Evolutionary conservation across 257 asterid genomes (phyloP), one percentile per base, ranked within the genome.

Genomic region (Nicotiana tabacum): DNA sequence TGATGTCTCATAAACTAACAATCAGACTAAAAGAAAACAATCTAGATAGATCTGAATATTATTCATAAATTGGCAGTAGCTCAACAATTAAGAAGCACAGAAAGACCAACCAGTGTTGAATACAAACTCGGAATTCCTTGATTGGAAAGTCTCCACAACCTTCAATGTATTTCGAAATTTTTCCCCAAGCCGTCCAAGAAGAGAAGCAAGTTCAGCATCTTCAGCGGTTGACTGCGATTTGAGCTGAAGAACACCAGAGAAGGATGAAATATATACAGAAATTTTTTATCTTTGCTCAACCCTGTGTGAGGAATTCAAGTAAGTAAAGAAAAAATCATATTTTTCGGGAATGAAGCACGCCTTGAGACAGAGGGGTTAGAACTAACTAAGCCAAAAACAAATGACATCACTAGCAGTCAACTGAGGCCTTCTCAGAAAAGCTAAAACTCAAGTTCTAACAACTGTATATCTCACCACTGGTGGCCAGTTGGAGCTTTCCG

Each of bases 71-170:
- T 74, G 65, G 64, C 62, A 2, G 24, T 39, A 76, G 46, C 80
- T 76, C 30, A 51, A 51, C 65, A 27, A 48, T 74, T 74, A 1
- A 48, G 62, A 74, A 51, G 48, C 76, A 81, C 53, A 48, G 32
- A 56, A 83, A 68, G 17, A 84, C 76, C 27, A 77, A 96, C 98
- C 98, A 88, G 98, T 96, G 90, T 87, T 94, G 86, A 93, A 96
- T 56, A 94, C 83, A 85, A 88, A 88, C 78, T 96, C 99, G 4
- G 99, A 93, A 85, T 96, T 94, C 83, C 66, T 94, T 72, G 92
- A 83, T 82, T 96, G 99, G 83, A 91, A 92, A 82, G 68, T 8
- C 81, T 90, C 97, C 90, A 94, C 82, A 76, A 85, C 83, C 84
- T 88, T 87, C 87, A 94, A 84, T 5, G 94, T 85, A 82, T 84